Percentiles rank a stretch among this genome's conserved stretches.
Evolutionary conservation across 2,329 filamentous ascomycete species (phyloP).

Genomic region (Colletotrichum sp.): DNA sequence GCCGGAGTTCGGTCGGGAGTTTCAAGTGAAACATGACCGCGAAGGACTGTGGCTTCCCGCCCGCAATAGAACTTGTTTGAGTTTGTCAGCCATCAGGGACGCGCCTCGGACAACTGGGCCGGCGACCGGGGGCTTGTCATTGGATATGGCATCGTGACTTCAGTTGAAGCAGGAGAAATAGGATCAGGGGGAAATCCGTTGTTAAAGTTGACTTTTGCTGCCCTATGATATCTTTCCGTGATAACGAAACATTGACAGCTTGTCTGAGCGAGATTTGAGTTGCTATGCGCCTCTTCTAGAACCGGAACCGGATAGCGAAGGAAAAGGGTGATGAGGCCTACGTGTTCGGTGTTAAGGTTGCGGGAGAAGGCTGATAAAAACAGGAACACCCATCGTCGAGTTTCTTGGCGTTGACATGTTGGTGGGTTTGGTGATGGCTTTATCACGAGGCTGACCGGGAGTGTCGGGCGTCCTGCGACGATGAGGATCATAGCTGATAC

Average conservation of each 20-base stretch:
- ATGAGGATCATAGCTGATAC: constrained; percentile 16
- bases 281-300: constrained; percentile 6
- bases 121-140: neutral
- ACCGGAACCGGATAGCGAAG: neutral
- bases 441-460: neutral
- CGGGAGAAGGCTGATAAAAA: neutral
- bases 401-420: neutral
- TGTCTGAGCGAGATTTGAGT: neutral
- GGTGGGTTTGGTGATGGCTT: neutral
- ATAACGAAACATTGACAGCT: constrained; percentile 14
- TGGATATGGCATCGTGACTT: neutral
- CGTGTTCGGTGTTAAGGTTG: neutral
- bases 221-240: neutral
- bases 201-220: neutral
- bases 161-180: neutral
- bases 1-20: constrained; percentile 13
- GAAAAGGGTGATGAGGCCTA: neutral
- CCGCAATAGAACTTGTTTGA: neutral
- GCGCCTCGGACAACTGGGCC: neutral
- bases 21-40: constrained; percentile 4
- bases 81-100: neutral
- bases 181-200: neutral
- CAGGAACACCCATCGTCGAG: neutral
- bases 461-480: constrained; percentile 8
- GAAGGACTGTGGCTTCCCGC: neutral